Base-by-base conservation (phyloP, 228 moss, liverwort and hornwort genomes). In the Sphagnum fallax region DNA sequence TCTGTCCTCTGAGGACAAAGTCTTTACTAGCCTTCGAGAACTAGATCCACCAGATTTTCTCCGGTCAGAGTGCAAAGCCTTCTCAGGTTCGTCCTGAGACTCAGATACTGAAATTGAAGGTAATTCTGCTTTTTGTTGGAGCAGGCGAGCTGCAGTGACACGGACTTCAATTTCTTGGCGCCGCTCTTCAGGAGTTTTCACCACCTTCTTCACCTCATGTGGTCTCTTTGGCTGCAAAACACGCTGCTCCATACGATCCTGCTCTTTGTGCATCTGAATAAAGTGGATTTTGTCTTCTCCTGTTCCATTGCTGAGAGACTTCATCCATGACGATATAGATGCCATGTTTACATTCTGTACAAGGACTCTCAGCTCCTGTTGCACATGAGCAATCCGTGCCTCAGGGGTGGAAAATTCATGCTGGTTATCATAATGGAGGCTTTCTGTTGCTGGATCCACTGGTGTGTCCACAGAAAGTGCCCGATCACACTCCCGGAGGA, bases 151-250 rank as follows among this genome's bases (percentile, higher is more conserved):
- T 65, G 82, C 82, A 73, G 82, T 78, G 70, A 82, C 82, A 55
- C 82, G 78, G 70, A 82, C 78, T 73, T 82, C 82, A 6, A 82
- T 78, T 68, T 82, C 82, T 68, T 82, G 75, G 52, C 82, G 78
- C 62, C 82, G 75, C 70, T 78, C 78, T 52, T 78, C 75, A 14
- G 75, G 70, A 73, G 82, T 82, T 64, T 78, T 78, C 65, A 78
- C 78, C 65, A 75, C 70, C 62, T 78, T 78, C 61, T 78, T 78
- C 6, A 82, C 82, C 60, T 78, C 82, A 65, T 82, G 70, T 16
- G 75, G 75, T 59, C 78, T 72, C 70, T 82, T 82, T 4, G 82
- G 82, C 71, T 78, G 82, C 47, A 73, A 82, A 0, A 78, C 75
- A 32, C 68, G 64, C 52, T 82, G 82, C 73, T 78, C 82, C 78